Evolutionary conservation across 345 rosid species (phyloP).

Genomic region (Barbarea vulgaris): DNA sequence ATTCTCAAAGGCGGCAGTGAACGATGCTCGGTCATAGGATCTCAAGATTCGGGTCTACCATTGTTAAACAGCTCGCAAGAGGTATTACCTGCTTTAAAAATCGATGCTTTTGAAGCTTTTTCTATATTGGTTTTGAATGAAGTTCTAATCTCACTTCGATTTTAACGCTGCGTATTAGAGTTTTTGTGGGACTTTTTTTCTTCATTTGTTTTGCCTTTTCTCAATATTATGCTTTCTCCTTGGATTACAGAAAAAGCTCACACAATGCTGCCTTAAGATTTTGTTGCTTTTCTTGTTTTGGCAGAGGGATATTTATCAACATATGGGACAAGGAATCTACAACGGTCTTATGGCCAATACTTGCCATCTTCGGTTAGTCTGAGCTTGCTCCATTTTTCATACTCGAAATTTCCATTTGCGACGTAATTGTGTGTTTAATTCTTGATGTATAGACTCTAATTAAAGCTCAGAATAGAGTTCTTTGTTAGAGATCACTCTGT

Average conservation of each 20-base stretch:
- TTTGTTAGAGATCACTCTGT: slow-evolving; percentile 18
- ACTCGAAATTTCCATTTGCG: background rate
- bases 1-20: slow-evolving; percentile 17
- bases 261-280: slow-evolving; percentile 7
- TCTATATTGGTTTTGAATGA: background rate
- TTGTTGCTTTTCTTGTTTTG: slow-evolving; percentile 24
- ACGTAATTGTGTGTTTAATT: background rate
- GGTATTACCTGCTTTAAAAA: slow-evolving; percentile 39
- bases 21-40: slow-evolving; percentile 51
- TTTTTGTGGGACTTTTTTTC: background rate
- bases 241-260: background rate
- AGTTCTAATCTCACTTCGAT: background rate
- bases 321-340: slow-evolving; percentile 22
- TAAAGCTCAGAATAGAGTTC: background rate
- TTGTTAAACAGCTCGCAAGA: slow-evolving; percentile 50
- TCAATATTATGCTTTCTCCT: too few species aligned
- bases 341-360: slow-evolving; percentile 33
- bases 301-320: slow-evolving; percentile 46
- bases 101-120: background rate
- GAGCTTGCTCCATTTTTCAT: background rate
- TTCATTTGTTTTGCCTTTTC: background rate
- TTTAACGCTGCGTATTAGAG: background rate
- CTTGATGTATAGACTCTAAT: background rate
- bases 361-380: slow-evolving; percentile 54
- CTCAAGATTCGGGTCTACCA: slow-evolving; percentile 48